Percentiles rank a stretch among this genome's conserved stretches.
These are phyloP conservation scores for Gloeophyllum trabeum DNA, from an alignment of 768 basidiomycete genomes.

Conservation along the genomic window DNA sequence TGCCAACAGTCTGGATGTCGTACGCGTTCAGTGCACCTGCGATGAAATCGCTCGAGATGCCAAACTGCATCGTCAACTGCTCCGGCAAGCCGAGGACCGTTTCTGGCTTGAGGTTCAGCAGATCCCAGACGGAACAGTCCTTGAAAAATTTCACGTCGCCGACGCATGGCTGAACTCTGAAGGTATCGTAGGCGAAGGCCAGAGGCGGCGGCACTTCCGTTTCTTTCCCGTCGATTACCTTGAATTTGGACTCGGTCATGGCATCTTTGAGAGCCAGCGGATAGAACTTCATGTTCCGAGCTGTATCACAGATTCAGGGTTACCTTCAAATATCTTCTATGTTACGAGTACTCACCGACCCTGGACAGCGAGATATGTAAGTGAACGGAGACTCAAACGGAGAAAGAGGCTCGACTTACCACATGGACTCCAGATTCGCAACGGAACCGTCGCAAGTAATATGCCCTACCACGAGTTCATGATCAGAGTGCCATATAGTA, in stretches of 20 bases:
- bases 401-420: conserved; percentile 15
- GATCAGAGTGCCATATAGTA: no score
- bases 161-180: conserved; percentile 22
- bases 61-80: conserved; percentile 21
- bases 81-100: conserved; percentile 23
- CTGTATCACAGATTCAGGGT: conserved; percentile 14
- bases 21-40: conserved; percentile 18
- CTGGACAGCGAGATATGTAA: neutral
- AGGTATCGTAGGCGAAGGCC: conserved; percentile 18
- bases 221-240: no score
- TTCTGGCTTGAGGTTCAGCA: conserved; percentile 26
- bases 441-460: conserved; percentile 31
- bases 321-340: neutral
- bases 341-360: conserved; percentile 2
- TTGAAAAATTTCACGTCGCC: no score
- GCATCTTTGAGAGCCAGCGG: conserved; percentile 25
- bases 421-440: conserved; percentile 36
- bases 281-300: conserved; percentile 36
- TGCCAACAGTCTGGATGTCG: conserved; percentile 24
- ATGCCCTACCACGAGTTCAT: no score
- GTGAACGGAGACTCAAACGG: neutral
- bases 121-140: conserved; percentile 24
- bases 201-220: no score
- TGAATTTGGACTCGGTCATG: conserved; percentile 20
- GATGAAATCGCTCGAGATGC: conserved; percentile 21